Evolutionary conservation across 805 yeast genomes (phyloP), one percentile per base, ranked within the genome.

Genomic region (Yarrowia sp.): DNA sequence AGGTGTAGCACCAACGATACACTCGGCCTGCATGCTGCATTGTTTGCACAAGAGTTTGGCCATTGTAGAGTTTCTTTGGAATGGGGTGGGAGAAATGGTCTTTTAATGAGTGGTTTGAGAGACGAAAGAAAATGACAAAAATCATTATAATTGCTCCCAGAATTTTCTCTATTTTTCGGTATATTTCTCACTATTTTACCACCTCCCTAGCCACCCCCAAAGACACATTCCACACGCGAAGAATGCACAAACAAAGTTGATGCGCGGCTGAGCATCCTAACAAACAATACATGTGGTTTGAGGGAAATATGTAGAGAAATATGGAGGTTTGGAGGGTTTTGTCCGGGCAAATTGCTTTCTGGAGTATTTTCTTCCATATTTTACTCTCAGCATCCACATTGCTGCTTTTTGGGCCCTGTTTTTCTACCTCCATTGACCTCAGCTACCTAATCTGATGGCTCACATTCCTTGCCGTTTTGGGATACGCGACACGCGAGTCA

Each of bases 251-350:
- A 56, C 64, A 42, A 43, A 56, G 64, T 56, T 56, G 64, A 56
- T 56, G 64, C 64, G 49, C 64, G 64, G 49, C 64, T 56, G 64
- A 56, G 59, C 59, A 56, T 56, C 26, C 64, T 56, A 56, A 42
- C 64, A 56, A 56, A 56, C 45, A 38, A 53, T 38, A 19, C 59
- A 53, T 53, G 58, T 53, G 45, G 59, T 16, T 50, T 53, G 59
- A 53, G 59, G 59, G 45, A 53, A 53, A 53, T 53, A 53, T 53
- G 59, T 53, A 53, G 59, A 19, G 35, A 40, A 38, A 38, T 19
- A 16, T 8, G 53, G 32, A 26, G 7, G 32, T 26, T 26, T 26
- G 32, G 32, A 26, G 7, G 32, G 32, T 26, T 0, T 3, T 26
- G 32, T 26, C 32, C 32, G 32, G 32, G 32, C 32, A 26, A 26